A percentile compares a stretch with the other conserved stretches of the same genome.
Evolutionary conservation across 345 rosid species (phyloP).

Genomic region (Eucalyptus sideroxylon): DNA sequence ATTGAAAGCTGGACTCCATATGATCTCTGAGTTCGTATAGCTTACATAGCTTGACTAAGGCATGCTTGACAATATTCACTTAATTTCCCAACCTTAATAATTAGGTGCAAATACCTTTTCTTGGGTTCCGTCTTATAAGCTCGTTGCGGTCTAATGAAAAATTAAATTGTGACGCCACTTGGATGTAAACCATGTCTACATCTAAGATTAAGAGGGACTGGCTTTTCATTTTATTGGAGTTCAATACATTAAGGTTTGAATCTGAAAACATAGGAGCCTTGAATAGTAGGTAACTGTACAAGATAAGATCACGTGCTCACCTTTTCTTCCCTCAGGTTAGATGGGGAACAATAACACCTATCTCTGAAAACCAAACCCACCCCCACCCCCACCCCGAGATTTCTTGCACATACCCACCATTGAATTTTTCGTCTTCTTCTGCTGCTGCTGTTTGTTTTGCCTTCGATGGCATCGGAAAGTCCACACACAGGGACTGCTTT

Average conservation of each 20-base stretch:
- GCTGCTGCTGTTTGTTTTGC: too few species aligned
- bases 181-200: too few species aligned
- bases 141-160: too few species aligned
- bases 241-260: neutral
- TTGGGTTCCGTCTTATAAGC: neutral
- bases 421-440: too few species aligned
- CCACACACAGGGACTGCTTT: neutral
- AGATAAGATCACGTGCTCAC: slow-evolving; percentile 15
- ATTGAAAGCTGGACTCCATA: neutral
- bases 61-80: neutral
- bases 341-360: neutral
- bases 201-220: too few species aligned
- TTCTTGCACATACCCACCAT: too few species aligned
- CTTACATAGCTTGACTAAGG: neutral
- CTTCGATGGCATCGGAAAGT: too few species aligned
- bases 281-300: neutral
- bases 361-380: too few species aligned
- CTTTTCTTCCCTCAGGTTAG: neutral
- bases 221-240: too few species aligned
- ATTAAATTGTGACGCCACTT: neutral
- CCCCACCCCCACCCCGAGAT: too few species aligned
- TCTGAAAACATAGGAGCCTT: neutral
- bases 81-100: neutral
- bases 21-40: neutral
- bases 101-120: neutral